Conservation (phyloP, 2,329 filamentous ascomycete species). For the Colletotrichum kahawae region DNA sequence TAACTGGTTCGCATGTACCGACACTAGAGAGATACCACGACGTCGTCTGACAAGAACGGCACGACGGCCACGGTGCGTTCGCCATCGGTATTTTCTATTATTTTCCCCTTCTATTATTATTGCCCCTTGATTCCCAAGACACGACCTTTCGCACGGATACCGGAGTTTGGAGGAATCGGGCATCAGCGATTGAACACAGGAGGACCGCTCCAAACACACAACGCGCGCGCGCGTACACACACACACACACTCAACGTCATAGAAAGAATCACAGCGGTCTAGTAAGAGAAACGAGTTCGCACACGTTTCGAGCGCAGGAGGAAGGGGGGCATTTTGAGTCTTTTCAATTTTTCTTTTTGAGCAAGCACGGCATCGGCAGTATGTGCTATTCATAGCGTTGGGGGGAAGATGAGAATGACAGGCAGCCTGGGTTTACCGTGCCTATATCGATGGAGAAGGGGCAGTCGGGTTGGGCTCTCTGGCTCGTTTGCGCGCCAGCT, state of each 20-base stretch:
- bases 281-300: neutral
- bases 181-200: neutral
- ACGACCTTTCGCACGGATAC: neutral
- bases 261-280: neutral
- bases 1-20: neutral
- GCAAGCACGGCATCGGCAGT: neutral
- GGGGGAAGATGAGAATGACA: neutral
- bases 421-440: neutral
- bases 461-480: neutral
- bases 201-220: neutral
- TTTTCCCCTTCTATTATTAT: neutral
- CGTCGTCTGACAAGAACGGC: neutral
- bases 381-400: neutral
- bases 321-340: neutral
- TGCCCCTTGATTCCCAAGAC: neutral
- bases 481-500: neutral
- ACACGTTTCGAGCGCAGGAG: neutral
- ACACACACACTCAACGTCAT: neutral
- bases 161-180: conserved; percentile 2
- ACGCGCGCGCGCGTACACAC: neutral
- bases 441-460: neutral
- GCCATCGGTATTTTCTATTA: neutral
- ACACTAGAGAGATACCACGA: neutral
- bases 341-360: neutral
- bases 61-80: neutral